Evolutionary conservation across 768 basidiomycete species (phyloP), one percentile per base, ranked within the genome.

Genomic region (Pisolithus sp.): DNA sequence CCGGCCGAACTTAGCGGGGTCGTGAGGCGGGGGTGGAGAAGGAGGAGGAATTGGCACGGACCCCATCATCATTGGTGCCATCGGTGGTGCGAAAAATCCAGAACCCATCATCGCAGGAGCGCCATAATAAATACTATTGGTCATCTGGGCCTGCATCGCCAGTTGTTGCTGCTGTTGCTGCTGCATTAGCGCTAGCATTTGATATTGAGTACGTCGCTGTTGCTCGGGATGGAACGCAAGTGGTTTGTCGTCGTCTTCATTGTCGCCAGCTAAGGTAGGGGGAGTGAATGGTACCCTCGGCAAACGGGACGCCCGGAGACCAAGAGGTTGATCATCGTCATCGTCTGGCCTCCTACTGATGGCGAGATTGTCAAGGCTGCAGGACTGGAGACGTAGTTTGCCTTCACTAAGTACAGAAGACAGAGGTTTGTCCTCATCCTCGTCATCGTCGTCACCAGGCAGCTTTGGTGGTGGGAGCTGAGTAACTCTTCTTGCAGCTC

Each of bases 181-280:
- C 52, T 81, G 80, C 40, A 67, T 60, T 45, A 69, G 67, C 15
- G 65, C 58, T 38, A 73, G 61, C 67, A 76, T 71, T 44, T 72
- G 65, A 53, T 71, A 71, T 58, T 78, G 76, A n/a, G 85, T 82
- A 54, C 80, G 79, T 50, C 86, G 81, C 58, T 89, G 85, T 57
- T 91, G 89, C 58, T 89, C 86, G 12, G 86, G 86, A 62, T 87
- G 86, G 53, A 85, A 69, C 3, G 77, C 88, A 23, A 89, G 72
- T 6, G 88, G 87, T 50, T 71, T 71, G 59, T 90, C 81, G 54
- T 89, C 86, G 41, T 88, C 86, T 43, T 77, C 82, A 17, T 71
- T 76, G 26, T 62, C 71, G 30, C 61, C 66, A 30, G 53, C 60
- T 12, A 54, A 56, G n/a, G 62, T 61, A 46, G 64, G 59, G 8